Conservation (phyloP, 169 alveolate species). For the Plasmodium adleri region DNA sequence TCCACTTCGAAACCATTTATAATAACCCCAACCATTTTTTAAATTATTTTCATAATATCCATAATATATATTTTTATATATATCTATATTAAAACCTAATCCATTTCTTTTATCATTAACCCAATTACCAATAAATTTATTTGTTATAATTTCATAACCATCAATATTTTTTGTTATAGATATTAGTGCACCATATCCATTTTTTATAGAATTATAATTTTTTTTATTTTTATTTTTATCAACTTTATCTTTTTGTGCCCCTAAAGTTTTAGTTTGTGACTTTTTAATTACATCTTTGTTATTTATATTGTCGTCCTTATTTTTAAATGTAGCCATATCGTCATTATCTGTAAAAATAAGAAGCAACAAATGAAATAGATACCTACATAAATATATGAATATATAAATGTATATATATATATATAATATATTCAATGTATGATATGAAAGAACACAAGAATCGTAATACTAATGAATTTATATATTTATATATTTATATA, state of each 20-base stretch:
- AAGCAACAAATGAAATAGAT: background rate
- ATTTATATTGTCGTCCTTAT: background rate
- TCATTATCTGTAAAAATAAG: slow-evolving; percentile 20
- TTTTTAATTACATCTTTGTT: slow-evolving; percentile 27
- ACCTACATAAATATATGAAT: background rate
- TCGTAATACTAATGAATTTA: background rate
- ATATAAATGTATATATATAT: background rate
- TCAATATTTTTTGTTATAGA: slow-evolving; percentile 27
- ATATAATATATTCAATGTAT: background rate
- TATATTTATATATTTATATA: background rate
- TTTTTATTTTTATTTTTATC: slow-evolving; percentile 52
- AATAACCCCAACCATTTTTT: slow-evolving; percentile 69
- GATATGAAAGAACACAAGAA: background rate
- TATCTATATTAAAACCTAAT: slow-evolving; percentile 60
- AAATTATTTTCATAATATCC: slow-evolving; percentile 69
- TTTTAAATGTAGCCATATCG: background rate
- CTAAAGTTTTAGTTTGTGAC: slow-evolving; percentile 10
- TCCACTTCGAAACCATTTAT: slow-evolving; percentile 27
- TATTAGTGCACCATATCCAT: slow-evolving; percentile 65
- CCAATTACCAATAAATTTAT: slow-evolving; percentile 70
- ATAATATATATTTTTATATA: slow-evolving; percentile 52
- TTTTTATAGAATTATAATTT: slow-evolving; percentile 29
- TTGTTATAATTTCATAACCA: slow-evolving; percentile 42
- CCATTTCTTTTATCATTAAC: slow-evolving; percentile 60
- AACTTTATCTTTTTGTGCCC: slow-evolving; percentile 11